A percentile compares a stretch with the other conserved stretches of the same genome.
phyloP scores from a whole-genome alignment of 345 rosid genomes.

The Lepidium aucheri region DNA sequence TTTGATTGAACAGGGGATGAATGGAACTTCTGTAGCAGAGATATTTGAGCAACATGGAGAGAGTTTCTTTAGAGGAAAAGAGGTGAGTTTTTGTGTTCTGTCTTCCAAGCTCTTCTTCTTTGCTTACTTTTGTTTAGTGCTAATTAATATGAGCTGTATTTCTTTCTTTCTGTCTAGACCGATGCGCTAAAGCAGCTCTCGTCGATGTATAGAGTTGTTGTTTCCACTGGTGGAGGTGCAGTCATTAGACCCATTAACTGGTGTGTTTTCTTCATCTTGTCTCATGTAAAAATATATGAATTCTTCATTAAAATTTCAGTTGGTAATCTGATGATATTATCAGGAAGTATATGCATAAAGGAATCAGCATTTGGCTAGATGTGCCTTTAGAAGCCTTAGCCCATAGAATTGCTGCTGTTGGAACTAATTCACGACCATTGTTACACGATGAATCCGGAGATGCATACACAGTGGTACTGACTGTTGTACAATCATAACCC shows the following conservation, averaged over 20 bases:
- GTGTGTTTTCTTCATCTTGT: slow-evolving; percentile 20
- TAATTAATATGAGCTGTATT: neutral
- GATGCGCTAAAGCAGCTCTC: slow-evolving; percentile 60
- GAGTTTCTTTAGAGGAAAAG: slow-evolving; percentile 73
- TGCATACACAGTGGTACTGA: slow-evolving; percentile 58
- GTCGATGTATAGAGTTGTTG: slow-evolving; percentile 50
- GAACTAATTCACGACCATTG: slow-evolving; percentile 84
- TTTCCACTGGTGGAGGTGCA: slow-evolving; percentile 97
- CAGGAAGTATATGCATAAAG: slow-evolving; percentile 72
- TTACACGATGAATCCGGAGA: slow-evolving; percentile 70
- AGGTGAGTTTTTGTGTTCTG: slow-evolving; percentile 36
- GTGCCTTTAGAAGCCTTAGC: slow-evolving; percentile 95
- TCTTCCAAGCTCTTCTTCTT: neutral
- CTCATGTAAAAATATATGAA: neutral
- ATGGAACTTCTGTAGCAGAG: slow-evolving; percentile 69
- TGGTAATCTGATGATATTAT: neutral
- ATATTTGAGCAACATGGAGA: slow-evolving; percentile 77
- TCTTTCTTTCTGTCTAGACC: slow-evolving; percentile 38
- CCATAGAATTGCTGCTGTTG: slow-evolving; percentile 83
- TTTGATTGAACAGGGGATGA: slow-evolving; percentile 52
- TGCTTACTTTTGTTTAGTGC: neutral
- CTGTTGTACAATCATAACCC: neutral
- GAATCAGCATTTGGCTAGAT: slow-evolving; percentile 88
- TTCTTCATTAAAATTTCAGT: neutral
- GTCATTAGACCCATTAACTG: slow-evolving; percentile 75